Evolutionary conservation across 1,139 yeast species (phyloP).

Genomic region (Suhomyces guaymorum): DNA sequence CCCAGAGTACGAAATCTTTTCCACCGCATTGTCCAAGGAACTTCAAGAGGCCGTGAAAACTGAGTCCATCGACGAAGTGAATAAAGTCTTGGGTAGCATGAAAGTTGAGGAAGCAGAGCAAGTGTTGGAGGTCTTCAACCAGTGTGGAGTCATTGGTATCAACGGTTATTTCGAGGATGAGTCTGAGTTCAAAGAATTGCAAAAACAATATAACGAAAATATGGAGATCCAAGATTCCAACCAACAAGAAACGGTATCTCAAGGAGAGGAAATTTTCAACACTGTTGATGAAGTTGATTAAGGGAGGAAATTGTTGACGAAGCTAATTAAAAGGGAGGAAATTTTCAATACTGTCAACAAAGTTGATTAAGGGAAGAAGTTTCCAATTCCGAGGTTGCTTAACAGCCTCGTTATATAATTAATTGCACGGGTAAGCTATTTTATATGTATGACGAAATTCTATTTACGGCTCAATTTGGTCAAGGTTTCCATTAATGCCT

Average conservation of each 20-base stretch:
- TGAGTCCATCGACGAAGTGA: slow-evolving; percentile 72
- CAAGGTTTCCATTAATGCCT: slow-evolving; percentile 40
- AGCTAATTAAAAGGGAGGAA: slow-evolving; percentile 2
- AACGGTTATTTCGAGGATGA: slow-evolving; percentile 35
- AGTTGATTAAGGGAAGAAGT: slow-evolving; percentile 14
- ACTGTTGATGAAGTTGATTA: slow-evolving; percentile 20
- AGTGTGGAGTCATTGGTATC: slow-evolving; percentile 82
- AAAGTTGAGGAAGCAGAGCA: slow-evolving; percentile 78
- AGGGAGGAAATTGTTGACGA: background rate
- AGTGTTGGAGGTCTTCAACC: slow-evolving; percentile 70
- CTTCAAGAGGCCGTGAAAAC: slow-evolving; percentile 80
- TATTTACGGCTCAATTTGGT: slow-evolving; percentile 30
- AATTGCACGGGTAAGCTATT: background rate
- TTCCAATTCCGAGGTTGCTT: too few species aligned
- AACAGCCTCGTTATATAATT: background rate
- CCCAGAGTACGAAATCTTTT: slow-evolving; percentile 53
- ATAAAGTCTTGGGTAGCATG: slow-evolving; percentile 78
- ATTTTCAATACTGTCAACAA: slow-evolving; percentile 16
- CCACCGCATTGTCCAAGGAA: slow-evolving; percentile 53
- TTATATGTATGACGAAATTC: background rate
- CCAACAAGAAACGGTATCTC: too few species aligned
- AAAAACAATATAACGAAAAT: slow-evolving; percentile 24
- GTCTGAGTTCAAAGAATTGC: slow-evolving; percentile 26
- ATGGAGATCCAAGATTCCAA: slow-evolving; percentile 13
- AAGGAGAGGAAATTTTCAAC: slow-evolving; percentile 9